Evolutionary conservation across 2,329 filamentous ascomycete genomes (phyloP).

Genomic region (Aureobasidium sp.): DNA sequence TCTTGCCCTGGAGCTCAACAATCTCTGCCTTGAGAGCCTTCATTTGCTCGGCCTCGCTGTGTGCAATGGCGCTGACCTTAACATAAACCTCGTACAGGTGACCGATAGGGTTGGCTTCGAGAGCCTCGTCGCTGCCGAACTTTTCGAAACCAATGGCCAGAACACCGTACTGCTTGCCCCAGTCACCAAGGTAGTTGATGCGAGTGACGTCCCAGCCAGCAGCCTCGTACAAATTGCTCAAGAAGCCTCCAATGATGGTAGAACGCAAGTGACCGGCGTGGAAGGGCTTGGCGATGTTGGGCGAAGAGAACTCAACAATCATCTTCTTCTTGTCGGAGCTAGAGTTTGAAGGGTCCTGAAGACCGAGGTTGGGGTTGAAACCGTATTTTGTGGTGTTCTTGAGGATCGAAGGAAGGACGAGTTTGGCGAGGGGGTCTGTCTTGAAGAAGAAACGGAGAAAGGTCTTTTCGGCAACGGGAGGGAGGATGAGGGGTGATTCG

Average conservation of each 20-base stretch:
- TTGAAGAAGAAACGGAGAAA: conserved; percentile 88
- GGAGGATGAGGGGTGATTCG: conserved; percentile 76
- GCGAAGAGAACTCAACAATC: conserved; percentile 85
- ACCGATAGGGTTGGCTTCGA: conserved; percentile 79
- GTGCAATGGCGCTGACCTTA: conserved; percentile 71
- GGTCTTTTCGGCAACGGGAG: conserved; percentile 71
- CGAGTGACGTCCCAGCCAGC: conserved; percentile 76
- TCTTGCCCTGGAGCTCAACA: conserved; percentile 47
- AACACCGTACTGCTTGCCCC: conserved; percentile 79
- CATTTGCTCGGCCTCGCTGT: conserved; percentile 71
- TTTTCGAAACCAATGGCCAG: conserved; percentile 78
- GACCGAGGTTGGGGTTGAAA: conserved; percentile 64
- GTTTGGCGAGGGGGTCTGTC: conserved; percentile 66
- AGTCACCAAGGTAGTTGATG: conserved; percentile 83
- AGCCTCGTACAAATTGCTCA: conserved; percentile 73
- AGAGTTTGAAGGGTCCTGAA: conserved; percentile 68
- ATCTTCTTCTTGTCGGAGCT: conserved; percentile 69
- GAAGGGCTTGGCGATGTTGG: conserved; percentile 89
- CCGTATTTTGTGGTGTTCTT: conserved; percentile 69
- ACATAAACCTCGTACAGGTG: conserved; percentile 88
- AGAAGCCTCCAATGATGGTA: conserved; percentile 80
- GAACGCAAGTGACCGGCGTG: conserved; percentile 79
- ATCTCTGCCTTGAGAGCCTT: conserved; percentile 54
- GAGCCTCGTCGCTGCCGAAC: conserved; percentile 77
- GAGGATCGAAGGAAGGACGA: conserved; percentile 76